Evolutionary conservation across 1,284 basidiomycete genomes (phyloP).

Genomic region (Paramarasmius palmivorus): DNA sequence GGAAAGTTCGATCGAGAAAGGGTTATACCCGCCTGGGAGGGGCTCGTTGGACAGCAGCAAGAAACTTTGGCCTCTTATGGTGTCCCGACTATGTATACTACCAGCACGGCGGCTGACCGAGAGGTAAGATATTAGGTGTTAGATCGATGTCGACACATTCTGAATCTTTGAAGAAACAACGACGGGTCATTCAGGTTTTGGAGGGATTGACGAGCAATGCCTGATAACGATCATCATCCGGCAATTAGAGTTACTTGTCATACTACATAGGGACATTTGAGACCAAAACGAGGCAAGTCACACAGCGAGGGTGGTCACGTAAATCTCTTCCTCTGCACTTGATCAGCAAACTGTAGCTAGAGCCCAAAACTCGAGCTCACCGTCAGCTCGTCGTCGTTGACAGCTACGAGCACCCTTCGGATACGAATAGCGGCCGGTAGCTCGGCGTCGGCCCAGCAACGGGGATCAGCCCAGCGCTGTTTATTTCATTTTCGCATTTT

Average conservation of each 20-base stretch:
- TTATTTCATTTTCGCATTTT: no score
- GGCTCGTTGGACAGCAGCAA: slow-evolving; percentile 70
- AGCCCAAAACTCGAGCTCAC: no score
- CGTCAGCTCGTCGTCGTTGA: no score
- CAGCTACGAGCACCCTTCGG: no score
- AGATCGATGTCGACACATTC: neutral
- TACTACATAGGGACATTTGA: no score
- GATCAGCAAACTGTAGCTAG: no score
- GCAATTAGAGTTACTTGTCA: neutral
- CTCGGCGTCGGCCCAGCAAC: no score
- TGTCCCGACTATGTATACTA: slow-evolving; percentile 72
- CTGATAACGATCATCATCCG: neutral
- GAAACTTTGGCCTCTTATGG: slow-evolving; percentile 52
- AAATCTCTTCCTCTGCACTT: no score
- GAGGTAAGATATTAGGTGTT: slow-evolving; percentile 44
- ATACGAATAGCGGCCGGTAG: no score
- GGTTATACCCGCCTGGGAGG: slow-evolving; percentile 71
- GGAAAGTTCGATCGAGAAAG: slow-evolving; percentile 64
- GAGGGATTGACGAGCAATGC: slow-evolving; percentile 25
- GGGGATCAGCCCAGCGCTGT: no score
- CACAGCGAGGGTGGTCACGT: no score
- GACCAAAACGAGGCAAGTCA: no score
- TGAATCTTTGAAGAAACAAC: slow-evolving; percentile 39
- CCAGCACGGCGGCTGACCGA: slow-evolving; percentile 44
- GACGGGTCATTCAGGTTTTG: slow-evolving; percentile 35